These are phyloP conservation scores for Dipteronia sinensis DNA, from an alignment of 345 rosid genomes.

Conservation along the genomic window DNA sequence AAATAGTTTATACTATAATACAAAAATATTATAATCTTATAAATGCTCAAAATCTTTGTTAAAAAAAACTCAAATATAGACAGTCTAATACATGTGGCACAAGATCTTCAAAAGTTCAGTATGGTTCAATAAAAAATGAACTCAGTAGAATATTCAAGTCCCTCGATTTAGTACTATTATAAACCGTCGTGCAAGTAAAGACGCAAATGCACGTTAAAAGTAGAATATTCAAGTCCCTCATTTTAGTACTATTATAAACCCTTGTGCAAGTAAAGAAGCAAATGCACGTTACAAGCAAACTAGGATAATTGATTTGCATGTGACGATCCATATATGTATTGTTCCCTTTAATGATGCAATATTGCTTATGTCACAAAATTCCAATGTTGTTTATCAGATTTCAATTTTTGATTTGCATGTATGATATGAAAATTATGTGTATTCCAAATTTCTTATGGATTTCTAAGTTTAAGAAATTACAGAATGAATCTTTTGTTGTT, in stretches of 20 bases:
- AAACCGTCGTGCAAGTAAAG: constrained; percentile 1
- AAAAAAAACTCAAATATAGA: too few species aligned
- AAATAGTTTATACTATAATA: too few species aligned
- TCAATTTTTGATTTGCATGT: too few species aligned
- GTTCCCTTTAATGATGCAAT: constrained; percentile 23
- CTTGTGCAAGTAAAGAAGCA: constrained; percentile 10
- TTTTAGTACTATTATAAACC: not conserved
- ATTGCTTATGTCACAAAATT: constrained; percentile 9
- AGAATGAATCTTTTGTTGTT: too few species aligned
- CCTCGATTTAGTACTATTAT: not conserved
- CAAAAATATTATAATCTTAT: too few species aligned
- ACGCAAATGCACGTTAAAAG: not conserved
- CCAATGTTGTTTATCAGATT: not conserved
- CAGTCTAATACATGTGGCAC: too few species aligned
- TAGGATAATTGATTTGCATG: not conserved
- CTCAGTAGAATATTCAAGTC: too few species aligned
- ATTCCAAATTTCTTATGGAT: too few species aligned
- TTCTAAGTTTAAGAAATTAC: too few species aligned
- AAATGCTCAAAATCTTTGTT: too few species aligned
- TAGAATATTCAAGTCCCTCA: not conserved
- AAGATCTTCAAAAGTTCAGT: too few species aligned
- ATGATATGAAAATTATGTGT: constrained; percentile 12
- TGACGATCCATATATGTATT: not conserved
- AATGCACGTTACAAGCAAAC: not conserved
- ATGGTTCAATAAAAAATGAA: too few species aligned